Conservation (phyloP, 2,329 filamentous ascomycete species). For the Neonectria neomacrospora region DNA sequence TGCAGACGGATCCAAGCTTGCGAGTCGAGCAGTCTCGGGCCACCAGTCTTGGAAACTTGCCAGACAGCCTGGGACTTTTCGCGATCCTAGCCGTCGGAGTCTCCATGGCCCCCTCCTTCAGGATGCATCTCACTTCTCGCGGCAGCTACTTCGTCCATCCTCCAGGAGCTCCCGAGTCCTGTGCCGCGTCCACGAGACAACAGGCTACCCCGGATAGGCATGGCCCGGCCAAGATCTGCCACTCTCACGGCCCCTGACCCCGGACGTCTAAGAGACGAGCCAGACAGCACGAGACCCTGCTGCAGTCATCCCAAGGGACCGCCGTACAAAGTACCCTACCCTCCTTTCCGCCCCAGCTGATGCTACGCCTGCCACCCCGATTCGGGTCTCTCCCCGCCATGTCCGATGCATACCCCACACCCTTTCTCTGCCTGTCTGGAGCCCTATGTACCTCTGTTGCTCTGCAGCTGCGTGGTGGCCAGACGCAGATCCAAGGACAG, state of each 20-base stretch:
- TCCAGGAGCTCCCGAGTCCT: not conserved
- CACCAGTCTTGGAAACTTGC: conserved; percentile 6
- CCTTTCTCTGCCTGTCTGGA: conserved; percentile 7
- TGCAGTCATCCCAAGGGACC: conserved; percentile 5
- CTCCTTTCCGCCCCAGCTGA: conserved; percentile 39
- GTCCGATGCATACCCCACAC: conserved; percentile 27
- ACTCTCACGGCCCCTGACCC: not conserved
- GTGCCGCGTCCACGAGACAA: not conserved
- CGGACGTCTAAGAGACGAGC: not conserved
- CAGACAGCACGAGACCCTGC: conserved; percentile 6
- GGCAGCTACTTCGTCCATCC: not conserved
- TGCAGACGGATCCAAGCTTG: conserved; percentile 10
- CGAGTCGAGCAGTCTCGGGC: conserved; percentile 4
- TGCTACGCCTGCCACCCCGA: conserved; percentile 36
- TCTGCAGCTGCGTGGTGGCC: conserved; percentile 17
- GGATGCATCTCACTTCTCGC: not conserved
- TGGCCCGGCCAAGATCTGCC: conserved; percentile 12
- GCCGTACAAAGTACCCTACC: conserved; percentile 22
- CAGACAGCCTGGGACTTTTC: not conserved
- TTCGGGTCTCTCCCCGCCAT: conserved; percentile 31
- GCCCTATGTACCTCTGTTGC: not conserved
- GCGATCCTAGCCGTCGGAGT: conserved; percentile 1
- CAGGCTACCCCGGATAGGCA: not conserved
- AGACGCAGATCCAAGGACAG: conserved; percentile 23
- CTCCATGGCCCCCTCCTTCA: not conserved